Conservation (phyloP, 1,139 yeast genomes). For the Zygosaccharomyces pseudobailii region DNA sequence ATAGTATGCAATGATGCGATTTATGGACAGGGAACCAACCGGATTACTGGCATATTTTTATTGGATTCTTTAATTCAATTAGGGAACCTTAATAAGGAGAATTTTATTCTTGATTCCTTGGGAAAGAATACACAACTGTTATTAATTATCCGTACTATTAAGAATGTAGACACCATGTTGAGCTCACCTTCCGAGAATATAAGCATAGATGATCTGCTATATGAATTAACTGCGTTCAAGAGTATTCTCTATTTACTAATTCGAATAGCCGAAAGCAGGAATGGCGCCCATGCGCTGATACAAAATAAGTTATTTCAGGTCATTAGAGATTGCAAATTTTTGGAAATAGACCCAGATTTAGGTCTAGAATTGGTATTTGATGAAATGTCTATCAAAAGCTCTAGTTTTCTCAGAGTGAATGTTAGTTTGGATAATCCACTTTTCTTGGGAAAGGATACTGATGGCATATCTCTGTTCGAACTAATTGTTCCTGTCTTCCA, state of each 20-base stretch:
- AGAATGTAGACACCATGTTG: slow-evolving; percentile 63
- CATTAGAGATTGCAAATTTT: slow-evolving; percentile 52
- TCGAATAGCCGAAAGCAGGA: slow-evolving; percentile 68
- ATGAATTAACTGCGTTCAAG: slow-evolving; percentile 73
- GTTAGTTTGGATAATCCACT: slow-evolving; percentile 52
- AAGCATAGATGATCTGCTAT: slow-evolving; percentile 50
- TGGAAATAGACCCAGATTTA: slow-evolving; percentile 72
- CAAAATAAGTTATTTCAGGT: slow-evolving; percentile 69
- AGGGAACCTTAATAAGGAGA: slow-evolving; percentile 47
- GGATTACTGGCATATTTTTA: slow-evolving; percentile 71
- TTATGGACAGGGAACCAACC: slow-evolving; percentile 69
- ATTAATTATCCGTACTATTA: slow-evolving; percentile 60
- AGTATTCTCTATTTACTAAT: slow-evolving; percentile 64
- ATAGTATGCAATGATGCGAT: slow-evolving; percentile 73
- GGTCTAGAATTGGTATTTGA: slow-evolving; percentile 51
- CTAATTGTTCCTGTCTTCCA: slow-evolving; percentile 76
- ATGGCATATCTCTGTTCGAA: slow-evolving; percentile 55
- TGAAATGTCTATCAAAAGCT: slow-evolving; percentile 31
- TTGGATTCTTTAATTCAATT: slow-evolving; percentile 66
- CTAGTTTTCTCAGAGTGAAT: slow-evolving; percentile 38
- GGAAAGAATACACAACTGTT: slow-evolving; percentile 62
- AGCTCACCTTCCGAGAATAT: slow-evolving; percentile 36
- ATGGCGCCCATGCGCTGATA: slow-evolving; percentile 71
- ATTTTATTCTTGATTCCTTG: slow-evolving; percentile 56
- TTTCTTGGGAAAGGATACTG: slow-evolving; percentile 32